These are phyloP conservation scores for Alternaria triticina DNA, from an alignment of 2,329 filamentous ascomycete species.

Conservation along the genomic window DNA sequence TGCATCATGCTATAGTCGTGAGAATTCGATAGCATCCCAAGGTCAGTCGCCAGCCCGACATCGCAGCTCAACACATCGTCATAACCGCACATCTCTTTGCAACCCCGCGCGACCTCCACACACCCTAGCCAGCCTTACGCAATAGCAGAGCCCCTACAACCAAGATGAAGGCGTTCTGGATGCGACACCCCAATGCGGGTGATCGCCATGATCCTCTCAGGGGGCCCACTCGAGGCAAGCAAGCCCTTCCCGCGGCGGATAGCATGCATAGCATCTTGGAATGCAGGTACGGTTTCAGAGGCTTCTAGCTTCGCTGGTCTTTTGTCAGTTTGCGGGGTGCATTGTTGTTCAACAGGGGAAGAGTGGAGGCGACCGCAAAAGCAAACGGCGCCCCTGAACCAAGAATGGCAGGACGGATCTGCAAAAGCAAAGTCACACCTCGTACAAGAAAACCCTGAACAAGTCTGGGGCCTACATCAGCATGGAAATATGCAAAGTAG, in stretches of 20 bases:
- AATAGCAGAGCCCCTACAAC: not conserved
- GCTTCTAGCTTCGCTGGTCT: not conserved
- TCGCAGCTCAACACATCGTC: not conserved
- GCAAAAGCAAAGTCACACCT: not conserved
- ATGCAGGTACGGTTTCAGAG: not conserved
- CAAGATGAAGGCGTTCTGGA: not conserved
- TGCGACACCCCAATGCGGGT: not conserved
- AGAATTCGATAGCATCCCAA: not conserved
- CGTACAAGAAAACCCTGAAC: not conserved
- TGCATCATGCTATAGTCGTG: not conserved
- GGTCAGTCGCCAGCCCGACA: too few relatives aligned
- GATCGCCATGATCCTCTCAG: not conserved
- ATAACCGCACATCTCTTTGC: not conserved
- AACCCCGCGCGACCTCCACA: not conserved
- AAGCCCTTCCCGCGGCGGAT: not conserved
- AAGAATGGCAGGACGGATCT: not conserved
- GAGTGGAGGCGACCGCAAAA: not conserved
- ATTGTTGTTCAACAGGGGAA: slow-evolving; percentile 1
- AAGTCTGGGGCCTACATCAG: not conserved
- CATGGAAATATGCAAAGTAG: not conserved
- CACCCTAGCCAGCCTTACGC: not conserved
- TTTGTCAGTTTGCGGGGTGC: not conserved
- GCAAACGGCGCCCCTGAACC: not conserved
- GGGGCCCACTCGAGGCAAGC: not conserved
- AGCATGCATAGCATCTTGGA: not conserved